Base-by-base conservation (phyloP, 768 basidiomycete genomes). In the Amanita brunnescens region DNA sequence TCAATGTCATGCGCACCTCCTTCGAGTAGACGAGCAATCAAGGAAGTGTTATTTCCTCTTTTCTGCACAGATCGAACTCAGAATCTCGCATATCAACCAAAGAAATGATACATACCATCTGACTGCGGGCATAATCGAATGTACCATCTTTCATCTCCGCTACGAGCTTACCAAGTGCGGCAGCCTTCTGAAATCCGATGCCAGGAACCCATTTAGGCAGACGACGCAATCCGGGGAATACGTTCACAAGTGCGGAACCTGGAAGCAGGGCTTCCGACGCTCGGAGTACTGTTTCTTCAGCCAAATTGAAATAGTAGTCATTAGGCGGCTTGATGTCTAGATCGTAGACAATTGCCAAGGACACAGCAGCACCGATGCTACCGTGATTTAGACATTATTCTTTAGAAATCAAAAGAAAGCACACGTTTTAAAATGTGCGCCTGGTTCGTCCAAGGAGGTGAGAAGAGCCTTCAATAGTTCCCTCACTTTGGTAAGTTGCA, bases 161-260 rank as follows among this genome's bases (percentile, higher is more conserved):
- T 5, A 54, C 54, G 8, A 53, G 33, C 10, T 18, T 49, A 21
- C 55, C 44, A 4, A 47, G 41, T 21, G 35, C 46, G 5, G 61
- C 64, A n/a, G 48, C 41, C 10, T 21, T 35, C 30, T 64, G 52
- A 55, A 68, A 69, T 3, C 52, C 51, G 8, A 60, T 57, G 6
- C 69, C 67, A 10, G 69, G 69, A 30, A 67, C 54, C 72, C 72
- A 74, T 0, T 56, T 51, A 14, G 72, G 72, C 8, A 71, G 23
- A 43, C 67, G 50, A 29, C 63, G 60, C 9, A 73, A 63, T 41
- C 61, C 26, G 9, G 67, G 65, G n/a, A 70, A 56, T 0, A 58
- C 21, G 26, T 70, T 65, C 24, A 67, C 62, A 1, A 60, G 24
- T 8, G 51, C 46, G 5, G 58, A 59, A 16, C 65, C 62, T 2